Evolutionary conservation across 805 yeast genomes (phyloP).

Genomic region (Starmerella bombi): DNA sequence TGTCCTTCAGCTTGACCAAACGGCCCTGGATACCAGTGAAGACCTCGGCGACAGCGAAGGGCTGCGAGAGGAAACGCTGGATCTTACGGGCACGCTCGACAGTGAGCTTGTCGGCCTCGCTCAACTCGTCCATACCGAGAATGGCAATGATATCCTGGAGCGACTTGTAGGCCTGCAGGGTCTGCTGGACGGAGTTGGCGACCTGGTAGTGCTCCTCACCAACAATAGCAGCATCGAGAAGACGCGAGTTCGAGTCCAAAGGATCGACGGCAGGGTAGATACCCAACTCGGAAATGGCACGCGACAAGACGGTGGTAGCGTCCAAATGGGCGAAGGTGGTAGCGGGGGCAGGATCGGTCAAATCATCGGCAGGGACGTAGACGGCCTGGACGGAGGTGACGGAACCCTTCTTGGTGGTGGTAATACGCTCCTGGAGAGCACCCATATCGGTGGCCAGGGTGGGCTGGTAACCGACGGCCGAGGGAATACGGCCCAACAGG

Average conservation of each 20-base stretch:
- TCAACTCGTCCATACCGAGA: constrained; percentile 99
- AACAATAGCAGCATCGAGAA: constrained; percentile 91
- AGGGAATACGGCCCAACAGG: constrained; percentile 98
- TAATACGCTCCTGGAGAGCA: constrained; percentile 98
- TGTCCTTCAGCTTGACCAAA: constrained; percentile 92
- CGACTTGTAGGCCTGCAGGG: constrained; percentile 98
- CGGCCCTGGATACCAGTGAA: constrained; percentile 99
- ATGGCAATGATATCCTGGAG: constrained; percentile 99
- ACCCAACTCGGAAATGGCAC: constrained; percentile 99
- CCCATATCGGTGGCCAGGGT: constrained; percentile 99
- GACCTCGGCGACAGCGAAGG: constrained; percentile 98
- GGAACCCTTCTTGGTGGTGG: constrained; percentile 99
- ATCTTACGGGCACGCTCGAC: constrained; percentile 99
- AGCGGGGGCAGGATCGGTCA: constrained; percentile 99
- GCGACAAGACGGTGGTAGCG: constrained; percentile 98
- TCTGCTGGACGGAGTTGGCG: constrained; percentile 92
- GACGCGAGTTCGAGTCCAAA: constrained; percentile 97
- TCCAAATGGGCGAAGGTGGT: constrained; percentile 99
- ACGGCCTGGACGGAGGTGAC: constrained; percentile 99
- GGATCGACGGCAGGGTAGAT: constrained; percentile 99
- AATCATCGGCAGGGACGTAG: constrained; percentile 99
- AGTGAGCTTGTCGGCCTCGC: constrained; percentile 95
- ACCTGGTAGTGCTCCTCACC: constrained; percentile 98
- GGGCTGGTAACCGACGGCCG: constrained; percentile 99
- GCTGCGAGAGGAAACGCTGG: constrained; percentile 99